Base-by-base conservation (phyloP, 352 stramenopile genomes). In the Pythium rishiriense region DNA sequence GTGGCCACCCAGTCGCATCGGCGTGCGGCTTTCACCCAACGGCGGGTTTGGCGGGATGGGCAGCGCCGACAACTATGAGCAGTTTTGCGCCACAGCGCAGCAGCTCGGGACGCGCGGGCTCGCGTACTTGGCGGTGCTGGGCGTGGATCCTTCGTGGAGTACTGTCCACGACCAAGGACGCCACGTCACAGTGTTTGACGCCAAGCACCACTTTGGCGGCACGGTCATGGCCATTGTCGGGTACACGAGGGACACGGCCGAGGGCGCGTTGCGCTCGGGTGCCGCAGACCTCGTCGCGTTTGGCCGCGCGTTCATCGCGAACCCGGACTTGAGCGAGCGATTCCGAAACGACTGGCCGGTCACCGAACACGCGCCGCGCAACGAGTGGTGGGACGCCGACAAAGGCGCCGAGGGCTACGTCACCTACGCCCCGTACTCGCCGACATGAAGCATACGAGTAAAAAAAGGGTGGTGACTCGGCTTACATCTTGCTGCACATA, bases 61-160 rank as follows among this genome's bases (percentile, higher is more conserved):
- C 28, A 75, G 87, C 48, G 82, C 72, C 26, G 68, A 87, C 60
- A 72, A 76, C 6, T 57, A 77, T 24, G 58, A 55, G 22, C 79
- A 81, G 9, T 90, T 88, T 64, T 78, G 79, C 72, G 72, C 84
- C 19, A 52, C 85, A 21, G 35, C 68, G 21, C 76, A 81, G 56
- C 70, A 90, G 22, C 88, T 84, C 70, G 58, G 68, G 48, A 81
- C 84, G 62, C n/a, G n/a, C n/a, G 66, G 85, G 49, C 29, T 91
- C 35, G 83, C 72, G 25, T 90, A 91, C 62, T 59, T 75, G 35
- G 76, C 89, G 47, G 54, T 90, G 25, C 76, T 90, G 10, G n/a
- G n/a, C n/a, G n/a, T n/a, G 81, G 91, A 66, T 81, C 85, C 35
- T 71, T 69, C 39, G 69, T 62, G 4, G 85, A 76, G n/a, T n/a